Percentiles rank a stretch among this genome's conserved stretches.
phyloP scores from a whole-genome alignment of 2,329 filamentous ascomycete genomes.

The Fusarium goolgardi region DNA sequence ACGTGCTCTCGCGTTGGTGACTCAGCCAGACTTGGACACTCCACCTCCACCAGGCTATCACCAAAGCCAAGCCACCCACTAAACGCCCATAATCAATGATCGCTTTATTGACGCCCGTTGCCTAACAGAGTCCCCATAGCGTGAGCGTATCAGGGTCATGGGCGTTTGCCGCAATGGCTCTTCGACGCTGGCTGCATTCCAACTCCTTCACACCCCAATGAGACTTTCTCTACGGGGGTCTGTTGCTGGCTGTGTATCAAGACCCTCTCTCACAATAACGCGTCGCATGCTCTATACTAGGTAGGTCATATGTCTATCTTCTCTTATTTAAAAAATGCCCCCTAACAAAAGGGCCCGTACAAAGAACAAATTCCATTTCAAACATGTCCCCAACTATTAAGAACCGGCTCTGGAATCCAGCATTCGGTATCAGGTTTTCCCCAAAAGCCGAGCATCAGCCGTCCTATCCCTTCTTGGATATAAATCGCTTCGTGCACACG shows the following conservation, averaged over 20 bases:
- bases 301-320: conserved; percentile 20
- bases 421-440: conserved; percentile 49
- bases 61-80: conserved; percentile 23
- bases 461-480: conserved; percentile 46
- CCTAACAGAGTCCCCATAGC: conserved; percentile 43
- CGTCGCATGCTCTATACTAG: conserved; percentile 30
- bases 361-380: conserved; percentile 20
- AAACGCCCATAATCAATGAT: conserved; percentile 32
- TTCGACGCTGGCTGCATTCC: conserved; percentile 34
- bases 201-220: conserved; percentile 37
- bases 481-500: conserved; percentile 46
- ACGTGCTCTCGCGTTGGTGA: conserved; percentile 54
- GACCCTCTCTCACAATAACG: conserved; percentile 31
- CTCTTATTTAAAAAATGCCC: conserved; percentile 14
- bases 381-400: conserved; percentile 38
- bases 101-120: conserved; percentile 48
- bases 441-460: conserved; percentile 32
- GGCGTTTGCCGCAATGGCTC: conserved; percentile 43
- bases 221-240: conserved; percentile 29
- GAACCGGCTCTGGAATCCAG: conserved; percentile 48
- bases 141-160: conserved; percentile 41
- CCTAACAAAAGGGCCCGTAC: conserved; percentile 14
- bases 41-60: conserved; percentile 13
- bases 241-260: conserved; percentile 49
- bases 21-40: conserved; percentile 46